A percentile compares a stretch with the other conserved stretches of the same genome.
Conservation (phyloP, 345 rosid genomes). For the Turritis glabra region DNA sequence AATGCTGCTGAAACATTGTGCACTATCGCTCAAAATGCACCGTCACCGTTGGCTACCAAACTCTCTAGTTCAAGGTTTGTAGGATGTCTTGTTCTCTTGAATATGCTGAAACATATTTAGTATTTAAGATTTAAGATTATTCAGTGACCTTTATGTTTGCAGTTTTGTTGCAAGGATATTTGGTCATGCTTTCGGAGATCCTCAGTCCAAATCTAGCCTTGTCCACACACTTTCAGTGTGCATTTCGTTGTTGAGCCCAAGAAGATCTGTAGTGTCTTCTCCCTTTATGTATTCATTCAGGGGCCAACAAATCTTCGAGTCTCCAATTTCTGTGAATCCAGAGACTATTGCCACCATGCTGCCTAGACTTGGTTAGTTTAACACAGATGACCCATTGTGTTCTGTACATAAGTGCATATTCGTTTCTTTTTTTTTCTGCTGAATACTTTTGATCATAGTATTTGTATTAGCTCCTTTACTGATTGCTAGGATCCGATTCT, state of each 20-base stretch:
- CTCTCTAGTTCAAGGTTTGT: conserved; percentile 87
- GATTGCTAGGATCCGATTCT: conserved; percentile 2
- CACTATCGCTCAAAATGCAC: conserved; percentile 84
- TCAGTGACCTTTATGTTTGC: conserved; percentile 34
- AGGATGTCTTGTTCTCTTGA: conserved; percentile 1
- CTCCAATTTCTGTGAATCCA: conserved; percentile 76
- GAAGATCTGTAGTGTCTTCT: conserved; percentile 70
- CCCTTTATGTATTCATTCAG: conserved; percentile 84
- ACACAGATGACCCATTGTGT: conserved; percentile 11
- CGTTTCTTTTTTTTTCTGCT: background rate
- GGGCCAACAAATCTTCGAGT: conserved; percentile 77
- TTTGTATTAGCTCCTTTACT: background rate
- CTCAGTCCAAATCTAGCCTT: conserved; percentile 87
- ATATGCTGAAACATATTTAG: background rate
- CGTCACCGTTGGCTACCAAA: conserved; percentile 86
- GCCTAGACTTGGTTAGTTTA: conserved; percentile 85
- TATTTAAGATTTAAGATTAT: conserved; percentile 11
- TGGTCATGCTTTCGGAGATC: conserved; percentile 88
- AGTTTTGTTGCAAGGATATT: conserved; percentile 94
- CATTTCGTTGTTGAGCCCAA: conserved; percentile 95
- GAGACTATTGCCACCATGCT: conserved; percentile 94
- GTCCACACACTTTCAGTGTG: conserved; percentile 96
- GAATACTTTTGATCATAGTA: background rate
- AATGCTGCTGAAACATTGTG: conserved; percentile 93
- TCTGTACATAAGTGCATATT: background rate